A percentile compares a stretch with the other conserved stretches of the same genome.
phyloP scores from a whole-genome alignment of 257 asterid genomes.

The Plantago elongata region DNA sequence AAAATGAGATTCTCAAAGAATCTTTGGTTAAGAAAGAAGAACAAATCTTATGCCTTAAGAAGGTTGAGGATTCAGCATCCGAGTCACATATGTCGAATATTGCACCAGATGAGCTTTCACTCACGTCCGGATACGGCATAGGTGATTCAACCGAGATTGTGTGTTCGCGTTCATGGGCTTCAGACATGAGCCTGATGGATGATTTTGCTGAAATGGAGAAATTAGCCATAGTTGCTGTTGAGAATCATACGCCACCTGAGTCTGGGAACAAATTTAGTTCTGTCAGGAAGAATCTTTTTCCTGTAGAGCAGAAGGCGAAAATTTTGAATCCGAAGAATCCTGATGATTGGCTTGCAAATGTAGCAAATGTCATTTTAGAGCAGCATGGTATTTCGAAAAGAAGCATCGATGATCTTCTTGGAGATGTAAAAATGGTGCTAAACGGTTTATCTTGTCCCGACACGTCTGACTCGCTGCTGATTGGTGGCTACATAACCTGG shows the following conservation, averaged over 20 bases:
- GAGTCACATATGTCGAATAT: slow-evolving; percentile 17
- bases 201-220: slow-evolving; percentile 97
- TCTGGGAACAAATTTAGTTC: slow-evolving; percentile 21
- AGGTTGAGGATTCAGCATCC: slow-evolving; percentile 6
- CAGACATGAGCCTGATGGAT: slow-evolving; percentile 87
- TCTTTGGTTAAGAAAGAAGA: slow-evolving; percentile 45
- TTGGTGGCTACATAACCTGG: slow-evolving; percentile 62
- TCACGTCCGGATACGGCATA: slow-evolving; percentile 19
- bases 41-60: slow-evolving; percentile 26
- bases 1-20: slow-evolving; percentile 50
- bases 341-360: slow-evolving; percentile 50
- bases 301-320: slow-evolving; percentile 22
- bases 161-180: slow-evolving; percentile 38
- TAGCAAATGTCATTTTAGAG: slow-evolving; percentile 36
- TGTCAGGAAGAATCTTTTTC: slow-evolving; percentile 39
- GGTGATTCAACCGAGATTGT: slow-evolving; percentile 24
- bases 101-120: slow-evolving; percentile 25
- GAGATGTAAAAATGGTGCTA: slow-evolving; percentile 39
- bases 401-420: slow-evolving; percentile 55
- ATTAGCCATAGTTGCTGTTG: slow-evolving; percentile 74
- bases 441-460: slow-evolving; percentile 16
- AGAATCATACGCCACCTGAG: slow-evolving; percentile 21
- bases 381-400: slow-evolving; percentile 38
- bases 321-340: slow-evolving; percentile 19
- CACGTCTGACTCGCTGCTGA: slow-evolving; percentile 31